These are phyloP conservation scores for Fragosphaeria purpurea DNA, from an alignment of 2,329 filamentous ascomycete species.

Conservation along the genomic window DNA sequence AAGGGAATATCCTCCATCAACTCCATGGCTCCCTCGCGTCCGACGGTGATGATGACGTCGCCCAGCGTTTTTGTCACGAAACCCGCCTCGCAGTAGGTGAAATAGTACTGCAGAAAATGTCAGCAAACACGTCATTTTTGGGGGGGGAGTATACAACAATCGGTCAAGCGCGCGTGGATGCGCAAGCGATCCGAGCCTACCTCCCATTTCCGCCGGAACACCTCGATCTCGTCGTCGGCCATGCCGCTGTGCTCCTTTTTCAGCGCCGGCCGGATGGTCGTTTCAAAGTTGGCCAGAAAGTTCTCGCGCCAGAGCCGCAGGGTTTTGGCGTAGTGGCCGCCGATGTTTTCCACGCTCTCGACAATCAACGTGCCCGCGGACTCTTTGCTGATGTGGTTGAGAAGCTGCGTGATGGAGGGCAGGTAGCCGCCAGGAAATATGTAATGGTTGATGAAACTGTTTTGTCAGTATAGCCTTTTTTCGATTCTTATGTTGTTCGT, in stretches of 20 bases:
- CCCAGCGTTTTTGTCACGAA: constrained; percentile 63
- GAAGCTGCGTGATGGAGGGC: constrained; percentile 45
- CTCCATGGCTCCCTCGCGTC: constrained; percentile 53
- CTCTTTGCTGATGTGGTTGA: constrained; percentile 49
- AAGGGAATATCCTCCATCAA: constrained; percentile 59
- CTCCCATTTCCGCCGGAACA: constrained; percentile 65
- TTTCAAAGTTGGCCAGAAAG: constrained; percentile 54
- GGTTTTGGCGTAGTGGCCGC: constrained; percentile 62
- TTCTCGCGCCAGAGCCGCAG: constrained; percentile 57
- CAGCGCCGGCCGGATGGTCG: constrained; percentile 49
- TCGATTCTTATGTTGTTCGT: not conserved
- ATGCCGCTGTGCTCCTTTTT: constrained; percentile 47
- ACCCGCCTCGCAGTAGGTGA: constrained; percentile 64
- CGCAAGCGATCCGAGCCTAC: constrained; percentile 23
- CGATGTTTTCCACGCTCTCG: constrained; percentile 61
- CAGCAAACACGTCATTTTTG: not conserved
- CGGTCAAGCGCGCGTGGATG: too few species aligned
- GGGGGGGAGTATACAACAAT: too few species aligned
- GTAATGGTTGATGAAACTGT: constrained; percentile 61
- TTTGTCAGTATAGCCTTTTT: constrained; percentile 1
- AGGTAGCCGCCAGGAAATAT: constrained; percentile 73
- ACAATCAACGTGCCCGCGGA: constrained; percentile 54
- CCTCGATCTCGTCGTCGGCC: constrained; percentile 51
- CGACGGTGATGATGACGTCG: constrained; percentile 63
- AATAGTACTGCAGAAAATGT: constrained; percentile 50